A percentile compares a stretch with the other conserved stretches of the same genome.
Evolutionary conservation across 192 early-diverging fungal species (phyloP).

Genomic region (Piromyces finnis): DNA sequence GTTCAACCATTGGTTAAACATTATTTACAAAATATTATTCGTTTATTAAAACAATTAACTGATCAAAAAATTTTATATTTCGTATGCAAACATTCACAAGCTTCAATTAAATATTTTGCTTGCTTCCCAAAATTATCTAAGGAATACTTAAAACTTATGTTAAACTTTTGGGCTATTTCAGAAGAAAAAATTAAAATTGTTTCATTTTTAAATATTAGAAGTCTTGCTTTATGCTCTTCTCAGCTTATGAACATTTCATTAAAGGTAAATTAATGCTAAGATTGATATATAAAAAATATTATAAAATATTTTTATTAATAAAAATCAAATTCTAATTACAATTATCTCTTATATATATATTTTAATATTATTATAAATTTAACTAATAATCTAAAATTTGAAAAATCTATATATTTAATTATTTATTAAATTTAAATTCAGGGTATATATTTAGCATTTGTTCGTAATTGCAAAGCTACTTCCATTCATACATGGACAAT

Average conservation of each 20-base stretch:
- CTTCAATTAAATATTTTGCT: slow-evolving; percentile 51
- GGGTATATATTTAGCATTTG: slow-evolving; percentile 64
- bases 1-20: slow-evolving; percentile 66
- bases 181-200: slow-evolving; percentile 59
- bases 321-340: too few relatives aligned
- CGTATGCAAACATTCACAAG: slow-evolving; percentile 64
- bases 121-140: slow-evolving; percentile 66
- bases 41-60: slow-evolving; percentile 64
- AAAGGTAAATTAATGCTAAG: background rate
- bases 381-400: too few relatives aligned
- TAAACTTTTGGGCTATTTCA: slow-evolving; percentile 43
- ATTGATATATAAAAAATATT: too few relatives aligned
- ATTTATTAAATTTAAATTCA: background rate
- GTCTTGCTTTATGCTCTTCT: slow-evolving; percentile 33
- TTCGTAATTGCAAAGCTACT: slow-evolving; percentile 55
- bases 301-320: too few relatives aligned
- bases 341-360: too few relatives aligned
- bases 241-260: background rate
- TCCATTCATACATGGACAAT: slow-evolving; percentile 59
- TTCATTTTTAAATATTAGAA: slow-evolving; percentile 66
- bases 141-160: slow-evolving; percentile 58
- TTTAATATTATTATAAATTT: too few relatives aligned
- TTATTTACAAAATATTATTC: slow-evolving; percentile 51
- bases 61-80: slow-evolving; percentile 70
- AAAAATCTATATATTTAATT: too few relatives aligned